These are phyloP conservation scores for Micromonas pusilla DNA, from an alignment of 139 green algal genomes.

Conservation along the genomic window DNA sequence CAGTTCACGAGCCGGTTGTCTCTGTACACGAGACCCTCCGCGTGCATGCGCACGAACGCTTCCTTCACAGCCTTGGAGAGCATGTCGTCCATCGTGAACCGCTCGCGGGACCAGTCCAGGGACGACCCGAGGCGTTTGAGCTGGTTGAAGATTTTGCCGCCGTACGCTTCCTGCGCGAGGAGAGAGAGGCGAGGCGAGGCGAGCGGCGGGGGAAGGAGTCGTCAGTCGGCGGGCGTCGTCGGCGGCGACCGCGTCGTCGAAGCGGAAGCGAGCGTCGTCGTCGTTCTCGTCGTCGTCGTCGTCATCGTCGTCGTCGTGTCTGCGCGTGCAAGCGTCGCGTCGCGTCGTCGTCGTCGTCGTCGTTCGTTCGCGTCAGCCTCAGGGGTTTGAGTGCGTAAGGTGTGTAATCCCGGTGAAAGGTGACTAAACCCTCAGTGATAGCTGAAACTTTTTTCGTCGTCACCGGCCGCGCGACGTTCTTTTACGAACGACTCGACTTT, in stretches of 20 bases:
- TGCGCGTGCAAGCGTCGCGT: no score
- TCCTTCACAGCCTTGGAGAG: conserved; percentile 62
- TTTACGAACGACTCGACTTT: no score
- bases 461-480: background rate
- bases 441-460: background rate
- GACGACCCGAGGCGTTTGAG: conserved; percentile 77
- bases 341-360: no score
- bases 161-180: conserved; percentile 74
- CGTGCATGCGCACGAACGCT: conserved; percentile 71
- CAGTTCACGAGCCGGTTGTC: conserved; percentile 99
- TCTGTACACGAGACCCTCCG: conserved; percentile 85
- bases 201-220: no score
- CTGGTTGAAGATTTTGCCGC: conserved; percentile 78
- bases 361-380: background rate
- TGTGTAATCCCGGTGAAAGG: background rate
- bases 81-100: conserved; percentile 95
- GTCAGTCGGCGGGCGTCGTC: background rate
- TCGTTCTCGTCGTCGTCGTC: no score
- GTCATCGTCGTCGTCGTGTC: no score
- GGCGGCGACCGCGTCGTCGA: background rate
- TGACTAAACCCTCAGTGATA: conserved; percentile 1
- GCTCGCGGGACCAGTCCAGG: conserved; percentile 81
- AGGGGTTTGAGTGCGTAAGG: background rate
- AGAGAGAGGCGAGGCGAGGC: background rate
- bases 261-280: no score